A percentile compares a stretch with the other conserved stretches of the same genome.
Evolutionary conservation across 208 protist genomes (phyloP).

Genomic region (Naegleria gruberi): DNA sequence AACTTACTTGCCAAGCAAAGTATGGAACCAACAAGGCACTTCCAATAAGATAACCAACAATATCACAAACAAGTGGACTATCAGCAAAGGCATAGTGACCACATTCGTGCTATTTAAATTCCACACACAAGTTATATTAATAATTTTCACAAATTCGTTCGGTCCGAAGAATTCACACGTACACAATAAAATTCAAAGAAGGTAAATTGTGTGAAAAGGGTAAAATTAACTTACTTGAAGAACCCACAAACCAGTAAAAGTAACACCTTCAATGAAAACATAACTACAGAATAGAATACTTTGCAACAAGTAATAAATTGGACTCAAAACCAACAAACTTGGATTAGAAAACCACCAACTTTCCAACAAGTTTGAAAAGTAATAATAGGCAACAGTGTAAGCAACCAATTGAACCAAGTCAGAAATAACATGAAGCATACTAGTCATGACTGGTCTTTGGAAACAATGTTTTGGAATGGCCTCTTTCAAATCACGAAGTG

Average conservation of each 20-base stretch:
- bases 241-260: background rate
- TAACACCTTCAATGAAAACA: background rate
- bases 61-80: background rate
- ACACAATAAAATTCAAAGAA: background rate
- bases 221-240: background rate
- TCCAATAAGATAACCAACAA: background rate
- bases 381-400: background rate
- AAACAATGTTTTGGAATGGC: constrained; percentile 22
- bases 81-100: background rate
- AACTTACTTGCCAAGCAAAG: constrained; percentile 4
- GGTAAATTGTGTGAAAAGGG: background rate
- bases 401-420: background rate
- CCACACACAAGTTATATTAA: background rate
- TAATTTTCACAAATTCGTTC: background rate
- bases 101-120: background rate
- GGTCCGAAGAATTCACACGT: background rate
- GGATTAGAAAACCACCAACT: background rate
- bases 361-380: background rate
- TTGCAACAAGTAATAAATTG: background rate
- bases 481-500: background rate
- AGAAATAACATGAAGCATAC: background rate
- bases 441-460: background rate
- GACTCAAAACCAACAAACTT: background rate
- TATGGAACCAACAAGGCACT: background rate
- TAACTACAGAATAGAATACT: background rate